These are phyloP conservation scores for Kwoniella heveanensis DNA, from an alignment of 768 basidiomycete species.

Conservation along the genomic window DNA sequence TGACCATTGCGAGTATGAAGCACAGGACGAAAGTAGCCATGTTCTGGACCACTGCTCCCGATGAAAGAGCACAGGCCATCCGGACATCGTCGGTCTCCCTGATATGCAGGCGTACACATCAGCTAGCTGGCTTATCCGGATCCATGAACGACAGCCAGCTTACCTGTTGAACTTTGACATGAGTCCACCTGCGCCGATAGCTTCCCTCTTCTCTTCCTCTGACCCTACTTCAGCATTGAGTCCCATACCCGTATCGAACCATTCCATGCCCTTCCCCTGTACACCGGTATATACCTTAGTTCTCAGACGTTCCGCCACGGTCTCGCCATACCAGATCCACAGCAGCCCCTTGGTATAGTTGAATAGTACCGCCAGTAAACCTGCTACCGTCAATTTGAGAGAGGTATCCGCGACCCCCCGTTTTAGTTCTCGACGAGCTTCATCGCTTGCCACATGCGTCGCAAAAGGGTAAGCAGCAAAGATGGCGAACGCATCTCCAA, in stretches of 20 bases:
- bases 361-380: conserved; percentile 60
- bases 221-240: conserved; percentile 42
- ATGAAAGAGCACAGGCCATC: conserved; percentile 74
- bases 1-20: conserved; percentile 76
- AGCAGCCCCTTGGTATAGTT: conserved; percentile 74
- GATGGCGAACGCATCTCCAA: conserved; percentile 74
- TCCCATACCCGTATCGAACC: conserved; percentile 82
- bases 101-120: conserved; percentile 1
- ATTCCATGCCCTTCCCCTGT: conserved; percentile 72
- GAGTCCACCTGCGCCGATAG: conserved; percentile 79
- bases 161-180: conserved; percentile 91
- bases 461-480: conserved; percentile 65
- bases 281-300: conserved; percentile 70
- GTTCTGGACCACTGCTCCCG: conserved; percentile 78
- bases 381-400: conserved; percentile 52
- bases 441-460: conserved; percentile 31
- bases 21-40: conserved; percentile 75
- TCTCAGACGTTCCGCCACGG: conserved; percentile 70
- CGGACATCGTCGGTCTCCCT: conserved; percentile 96
- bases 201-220: conserved; percentile 60
- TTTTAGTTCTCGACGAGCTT: conserved; percentile 36
- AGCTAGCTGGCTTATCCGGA: not conserved
- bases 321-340: conserved; percentile 88
- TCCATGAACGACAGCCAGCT: conserved; percentile 19
- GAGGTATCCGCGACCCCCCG: conserved; percentile 38